A percentile compares a stretch with the other conserved stretches of the same genome.
phyloP scores from a whole-genome alignment of 2,329 filamentous ascomycete species.

The Ophiosphaerella korrae region DNA sequence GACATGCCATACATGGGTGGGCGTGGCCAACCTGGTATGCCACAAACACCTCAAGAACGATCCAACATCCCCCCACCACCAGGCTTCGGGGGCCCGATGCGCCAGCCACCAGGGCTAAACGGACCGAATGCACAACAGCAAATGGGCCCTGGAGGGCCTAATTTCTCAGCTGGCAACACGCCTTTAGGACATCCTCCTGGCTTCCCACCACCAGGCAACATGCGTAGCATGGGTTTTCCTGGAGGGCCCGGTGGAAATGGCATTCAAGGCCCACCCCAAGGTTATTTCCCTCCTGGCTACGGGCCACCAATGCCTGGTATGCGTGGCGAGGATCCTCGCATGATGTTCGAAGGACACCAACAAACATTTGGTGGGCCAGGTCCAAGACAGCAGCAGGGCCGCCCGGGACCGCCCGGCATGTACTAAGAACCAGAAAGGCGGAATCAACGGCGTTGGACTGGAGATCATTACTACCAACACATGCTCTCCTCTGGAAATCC shows the following conservation, averaged over 20 bases:
- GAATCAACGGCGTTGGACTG: background rate
- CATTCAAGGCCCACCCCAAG: constrained; percentile 42
- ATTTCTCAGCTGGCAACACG: constrained; percentile 45
- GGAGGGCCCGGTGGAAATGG: constrained; percentile 37
- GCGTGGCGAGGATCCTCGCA: constrained; percentile 42
- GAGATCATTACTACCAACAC: background rate
- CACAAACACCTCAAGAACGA: constrained; percentile 43
- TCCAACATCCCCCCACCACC: constrained; percentile 44
- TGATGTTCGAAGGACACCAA: constrained; percentile 44
- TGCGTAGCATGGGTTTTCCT: constrained; percentile 36
- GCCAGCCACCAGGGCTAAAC: constrained; percentile 43
- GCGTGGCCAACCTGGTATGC: constrained; percentile 43
- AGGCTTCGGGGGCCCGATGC: constrained; percentile 44
- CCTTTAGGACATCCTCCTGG: constrained; percentile 46
- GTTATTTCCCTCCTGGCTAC: constrained; percentile 44
- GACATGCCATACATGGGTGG: constrained; percentile 43
- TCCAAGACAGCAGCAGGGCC: constrained; percentile 32
- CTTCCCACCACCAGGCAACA: constrained; percentile 36
- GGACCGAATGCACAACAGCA: constrained; percentile 35
- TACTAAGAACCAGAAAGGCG: constrained; percentile 20
- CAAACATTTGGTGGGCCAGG: constrained; percentile 33
- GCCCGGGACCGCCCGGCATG: constrained; percentile 41
- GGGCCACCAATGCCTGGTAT: constrained; percentile 37
- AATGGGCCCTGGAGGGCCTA: constrained; percentile 39
- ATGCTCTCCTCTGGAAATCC: background rate